phyloP scores from a whole-genome alignment of 2,329 filamentous ascomycete genomes.

The Aspergillus quadricinctus region DNA sequence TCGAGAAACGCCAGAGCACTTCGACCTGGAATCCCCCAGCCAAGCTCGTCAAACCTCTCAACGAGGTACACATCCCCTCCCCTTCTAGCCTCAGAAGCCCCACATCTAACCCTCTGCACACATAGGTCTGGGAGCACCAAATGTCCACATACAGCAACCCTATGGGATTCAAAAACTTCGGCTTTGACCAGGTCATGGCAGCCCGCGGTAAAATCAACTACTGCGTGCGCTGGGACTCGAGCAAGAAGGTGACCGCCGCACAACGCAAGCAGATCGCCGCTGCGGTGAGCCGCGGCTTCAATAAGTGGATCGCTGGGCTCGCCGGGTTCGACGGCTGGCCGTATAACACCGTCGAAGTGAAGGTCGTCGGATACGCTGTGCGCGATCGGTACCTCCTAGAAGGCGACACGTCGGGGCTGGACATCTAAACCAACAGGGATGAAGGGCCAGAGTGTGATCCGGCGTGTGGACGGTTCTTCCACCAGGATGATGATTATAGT shows the following conservation, averaged over 20 bases:
- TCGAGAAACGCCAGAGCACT: slow-evolving; percentile 3
- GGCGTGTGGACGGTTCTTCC: slow-evolving; percentile 12
- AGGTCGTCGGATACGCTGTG: slow-evolving; percentile 13
- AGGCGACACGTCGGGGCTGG: slow-evolving; percentile 9
- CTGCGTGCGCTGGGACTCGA: slow-evolving; percentile 15
- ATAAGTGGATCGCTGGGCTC: slow-evolving; percentile 12
- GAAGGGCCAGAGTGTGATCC: slow-evolving; percentile 11
- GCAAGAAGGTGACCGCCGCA: slow-evolving; percentile 4
- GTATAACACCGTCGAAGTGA: slow-evolving; percentile 11
- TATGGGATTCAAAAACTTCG: slow-evolving; percentile 13
- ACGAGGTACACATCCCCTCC: slow-evolving; percentile 4
- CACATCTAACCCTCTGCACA: neutral
- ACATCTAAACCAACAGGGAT: slow-evolving; percentile 13
- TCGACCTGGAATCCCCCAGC: slow-evolving; percentile 12
- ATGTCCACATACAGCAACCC: slow-evolving; percentile 10
- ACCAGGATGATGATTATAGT: slow-evolving; percentile 11
- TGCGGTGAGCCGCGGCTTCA: slow-evolving; percentile 6
- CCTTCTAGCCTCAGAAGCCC: neutral
- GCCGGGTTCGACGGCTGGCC: slow-evolving; percentile 14
- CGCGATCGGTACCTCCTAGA: slow-evolving; percentile 6
- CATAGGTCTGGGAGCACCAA: slow-evolving; percentile 14
- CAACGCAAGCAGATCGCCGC: slow-evolving; percentile 9
- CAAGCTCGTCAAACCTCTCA: slow-evolving; percentile 9
- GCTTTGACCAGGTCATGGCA: slow-evolving; percentile 13
- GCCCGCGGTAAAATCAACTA: slow-evolving; percentile 13